These are phyloP conservation scores for Umbelopsis vinacea DNA, from an alignment of 192 early-diverging fungal genomes.

Conservation along the genomic window DNA sequence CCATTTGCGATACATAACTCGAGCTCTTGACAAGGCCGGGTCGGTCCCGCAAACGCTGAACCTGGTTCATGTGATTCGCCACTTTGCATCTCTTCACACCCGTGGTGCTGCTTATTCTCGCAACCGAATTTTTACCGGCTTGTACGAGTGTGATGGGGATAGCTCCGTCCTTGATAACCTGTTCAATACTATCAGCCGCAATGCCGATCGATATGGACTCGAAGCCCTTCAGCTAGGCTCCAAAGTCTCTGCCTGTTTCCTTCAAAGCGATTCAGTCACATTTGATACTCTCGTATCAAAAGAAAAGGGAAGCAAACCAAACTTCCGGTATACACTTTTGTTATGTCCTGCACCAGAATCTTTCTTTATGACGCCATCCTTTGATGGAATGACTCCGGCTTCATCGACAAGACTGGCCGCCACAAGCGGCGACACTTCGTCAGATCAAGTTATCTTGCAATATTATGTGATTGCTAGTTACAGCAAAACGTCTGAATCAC, in stretches of 20 bases:
- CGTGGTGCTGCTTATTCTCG: slow-evolving; percentile 53
- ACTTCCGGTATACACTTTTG: slow-evolving; percentile 8
- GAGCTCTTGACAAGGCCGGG: slow-evolving; percentile 44
- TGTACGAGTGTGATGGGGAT: slow-evolving; percentile 34
- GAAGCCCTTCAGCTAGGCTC: slow-evolving; percentile 42
- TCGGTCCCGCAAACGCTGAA: slow-evolving; percentile 45
- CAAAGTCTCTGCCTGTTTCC: slow-evolving; percentile 51
- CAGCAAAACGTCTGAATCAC: slow-evolving; percentile 22
- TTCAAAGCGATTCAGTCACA: slow-evolving; percentile 30
- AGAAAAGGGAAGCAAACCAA: neutral
- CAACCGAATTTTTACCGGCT: slow-evolving; percentile 57
- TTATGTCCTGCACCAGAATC: neutral
- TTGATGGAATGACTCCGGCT: slow-evolving; percentile 18
- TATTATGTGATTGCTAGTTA: slow-evolving; percentile 36
- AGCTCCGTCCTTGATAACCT: slow-evolving; percentile 18
- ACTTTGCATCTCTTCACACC: slow-evolving; percentile 49
- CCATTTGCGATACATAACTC: slow-evolving; percentile 55
- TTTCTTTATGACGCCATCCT: slow-evolving; percentile 9
- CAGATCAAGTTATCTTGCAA: slow-evolving; percentile 16
- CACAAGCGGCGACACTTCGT: neutral
- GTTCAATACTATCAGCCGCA: slow-evolving; percentile 21
- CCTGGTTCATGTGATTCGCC: slow-evolving; percentile 51
- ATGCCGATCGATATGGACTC: slow-evolving; percentile 32
- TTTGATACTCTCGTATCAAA: slow-evolving; percentile 8
- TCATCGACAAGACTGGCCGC: neutral